phyloP scores from a whole-genome alignment of 352 stramenopile species.

The Phytopythium helicoides region DNA sequence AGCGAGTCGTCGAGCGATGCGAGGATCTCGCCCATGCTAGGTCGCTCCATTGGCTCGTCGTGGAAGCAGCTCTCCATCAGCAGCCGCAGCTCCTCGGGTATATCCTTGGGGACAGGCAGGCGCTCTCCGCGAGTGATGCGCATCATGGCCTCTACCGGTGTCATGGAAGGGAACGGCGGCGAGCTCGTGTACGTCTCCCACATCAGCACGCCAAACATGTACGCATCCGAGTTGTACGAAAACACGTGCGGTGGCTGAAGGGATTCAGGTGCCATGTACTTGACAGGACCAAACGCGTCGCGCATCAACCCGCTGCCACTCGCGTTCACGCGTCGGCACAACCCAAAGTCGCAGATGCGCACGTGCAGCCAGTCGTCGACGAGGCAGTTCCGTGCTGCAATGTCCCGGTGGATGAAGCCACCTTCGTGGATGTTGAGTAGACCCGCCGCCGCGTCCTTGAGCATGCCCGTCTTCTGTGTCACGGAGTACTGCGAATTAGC shows the following conservation, averaged over 20 bases:
- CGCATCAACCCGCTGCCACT: constrained; percentile 55
- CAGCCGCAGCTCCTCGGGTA: constrained; percentile 43
- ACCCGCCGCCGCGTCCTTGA: constrained; percentile 68
- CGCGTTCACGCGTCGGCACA: constrained; percentile 59
- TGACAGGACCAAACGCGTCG: constrained; percentile 62
- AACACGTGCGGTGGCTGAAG: constrained; percentile 71
- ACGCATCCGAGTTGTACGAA: constrained; percentile 75
- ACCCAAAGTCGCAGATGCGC: constrained; percentile 80
- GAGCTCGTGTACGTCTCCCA: constrained; percentile 72
- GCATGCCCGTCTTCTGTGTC: constrained; percentile 53
- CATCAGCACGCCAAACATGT: constrained; percentile 85
- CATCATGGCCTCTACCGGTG: constrained; percentile 62
- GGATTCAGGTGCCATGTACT: constrained; percentile 86
- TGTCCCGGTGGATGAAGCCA: constrained; percentile 80
- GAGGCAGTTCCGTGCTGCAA: constrained; percentile 77
- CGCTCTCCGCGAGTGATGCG: constrained; percentile 59
- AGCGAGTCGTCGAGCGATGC: constrained; percentile 35
- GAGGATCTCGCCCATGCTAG: constrained; percentile 71
- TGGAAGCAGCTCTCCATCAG: constrained; percentile 76
- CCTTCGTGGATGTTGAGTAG: constrained; percentile 86
- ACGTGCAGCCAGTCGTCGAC: constrained; percentile 59
- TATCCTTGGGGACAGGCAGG: constrained; percentile 37
- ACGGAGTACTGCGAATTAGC: constrained; percentile 23
- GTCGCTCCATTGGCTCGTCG: constrained; percentile 55
- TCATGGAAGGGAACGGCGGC: constrained; percentile 49